phyloP scores from a whole-genome alignment of 176 grass and related monocot genomes.

The Panicum miliaceum region DNA sequence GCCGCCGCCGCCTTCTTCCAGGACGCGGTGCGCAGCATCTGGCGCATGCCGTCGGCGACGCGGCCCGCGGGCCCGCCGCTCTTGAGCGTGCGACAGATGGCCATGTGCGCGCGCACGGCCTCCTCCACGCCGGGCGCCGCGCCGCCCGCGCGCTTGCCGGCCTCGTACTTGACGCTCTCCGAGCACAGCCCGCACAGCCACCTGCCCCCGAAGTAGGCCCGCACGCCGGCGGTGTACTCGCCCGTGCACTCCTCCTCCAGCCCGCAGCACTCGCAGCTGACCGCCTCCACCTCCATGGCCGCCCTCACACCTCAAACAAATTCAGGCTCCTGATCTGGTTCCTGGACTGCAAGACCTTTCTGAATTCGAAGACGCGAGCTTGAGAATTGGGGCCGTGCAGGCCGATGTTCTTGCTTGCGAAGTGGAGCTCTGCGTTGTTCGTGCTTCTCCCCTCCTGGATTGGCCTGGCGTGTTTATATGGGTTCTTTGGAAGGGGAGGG shows the following conservation, averaged over 20 bases:
- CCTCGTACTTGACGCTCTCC: slow-evolving; percentile 81
- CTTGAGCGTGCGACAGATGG: slow-evolving; percentile 69
- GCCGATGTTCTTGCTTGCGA: slow-evolving; percentile 20
- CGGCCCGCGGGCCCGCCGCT: slow-evolving; percentile 54
- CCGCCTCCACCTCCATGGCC: slow-evolving; percentile 50
- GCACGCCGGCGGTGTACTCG: slow-evolving; percentile 64
- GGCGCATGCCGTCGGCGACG: slow-evolving; percentile 85
- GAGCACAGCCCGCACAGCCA: slow-evolving; percentile 90
- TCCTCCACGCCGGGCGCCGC: slow-evolving; percentile 49
- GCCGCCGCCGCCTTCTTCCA: slow-evolving; percentile 24
- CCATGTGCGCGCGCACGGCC: slow-evolving; percentile 71
- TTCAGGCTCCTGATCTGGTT: neutral
- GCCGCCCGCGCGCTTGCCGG: slow-evolving; percentile 40
- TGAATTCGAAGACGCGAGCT: neutral
- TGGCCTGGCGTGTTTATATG: slow-evolving; percentile 30
- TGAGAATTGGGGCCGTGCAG: neutral
- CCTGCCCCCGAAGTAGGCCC: slow-evolving; percentile 57
- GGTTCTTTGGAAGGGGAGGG: neutral
- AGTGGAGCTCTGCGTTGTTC: neutral
- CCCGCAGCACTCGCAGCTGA: slow-evolving; percentile 80
- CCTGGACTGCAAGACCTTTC: neutral
- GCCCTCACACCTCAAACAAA: neutral
- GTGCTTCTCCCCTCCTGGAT: neutral
- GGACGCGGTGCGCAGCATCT: slow-evolving; percentile 68
- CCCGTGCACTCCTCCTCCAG: slow-evolving; percentile 83